Base-by-base conservation (phyloP, 208 protist genomes). In the Acanthamoeba pearcei region DNA sequence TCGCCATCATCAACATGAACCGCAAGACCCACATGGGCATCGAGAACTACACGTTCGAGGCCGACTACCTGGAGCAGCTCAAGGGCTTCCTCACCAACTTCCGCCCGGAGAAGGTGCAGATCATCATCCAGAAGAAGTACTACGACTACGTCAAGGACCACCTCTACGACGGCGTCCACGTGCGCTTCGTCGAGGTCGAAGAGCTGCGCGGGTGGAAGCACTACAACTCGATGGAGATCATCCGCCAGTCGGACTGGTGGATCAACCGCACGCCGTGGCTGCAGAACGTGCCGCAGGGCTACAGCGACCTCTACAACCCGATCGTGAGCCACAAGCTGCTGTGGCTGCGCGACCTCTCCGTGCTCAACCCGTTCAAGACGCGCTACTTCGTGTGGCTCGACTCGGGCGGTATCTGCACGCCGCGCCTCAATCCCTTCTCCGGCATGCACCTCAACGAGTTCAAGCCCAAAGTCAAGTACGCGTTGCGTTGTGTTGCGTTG, bases 251-350 rank as follows among this genome's bases (percentile, higher is more conserved):
- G 2, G 86, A 51, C 19, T 92, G 86, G 86, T 92, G 86, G 86
- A 42, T 15, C n/a, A 60, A 12, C 13, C 22, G 17, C 32, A 92
- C 86, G 38, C 60, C 86, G 5, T 92, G 86, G 86, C 86, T 92
- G 9, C 24, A 27, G 24, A 46, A 92, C 27, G 86, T 76, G 38
- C 86, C 86, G 13, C 86, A 92, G 66, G 86, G 86, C 57, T 92
- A 92, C 86, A 92, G 86, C 66, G 62, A 92, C 62, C 86, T 92
- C 86, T 92, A 92, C 66, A 92, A 92, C 46, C 86, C 86, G 0
- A 92, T 92, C 60, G 86, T 92, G 8, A 92, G 1, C 8, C 86
- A 92, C 60, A 92, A 92, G 62, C 5, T 92, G 24, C 60, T 92
- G 35, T 92, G 86, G 86, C 46, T 92, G 62, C 57, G 86, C 27